Evolutionary conservation across 2,329 filamentous ascomycete genomes (phyloP).

Genomic region (Penicillium digitatum): DNA sequence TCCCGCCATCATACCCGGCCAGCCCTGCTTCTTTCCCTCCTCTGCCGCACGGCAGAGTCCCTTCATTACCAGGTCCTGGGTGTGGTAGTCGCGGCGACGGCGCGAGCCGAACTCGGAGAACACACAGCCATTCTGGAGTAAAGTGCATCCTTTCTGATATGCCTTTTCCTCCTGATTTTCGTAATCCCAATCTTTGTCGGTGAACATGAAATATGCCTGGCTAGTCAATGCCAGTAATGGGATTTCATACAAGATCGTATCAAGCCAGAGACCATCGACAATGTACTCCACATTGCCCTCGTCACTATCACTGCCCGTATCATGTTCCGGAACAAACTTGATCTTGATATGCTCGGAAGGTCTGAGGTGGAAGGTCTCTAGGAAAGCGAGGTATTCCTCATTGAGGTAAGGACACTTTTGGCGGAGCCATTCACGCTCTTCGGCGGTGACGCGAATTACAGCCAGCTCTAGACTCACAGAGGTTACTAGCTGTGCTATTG

Average conservation of each 20-base stretch:
- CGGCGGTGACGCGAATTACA: constrained; percentile 70
- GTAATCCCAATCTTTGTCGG: constrained; percentile 89
- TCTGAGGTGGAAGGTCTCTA: constrained; percentile 74
- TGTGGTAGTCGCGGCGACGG: constrained; percentile 86
- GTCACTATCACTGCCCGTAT: constrained; percentile 62
- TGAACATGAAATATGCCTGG: constrained; percentile 96
- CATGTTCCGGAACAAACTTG: constrained; percentile 55
- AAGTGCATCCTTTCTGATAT: constrained; percentile 69
- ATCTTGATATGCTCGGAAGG: constrained; percentile 75
- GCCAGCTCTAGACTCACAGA: constrained; percentile 60
- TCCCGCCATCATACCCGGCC: constrained; percentile 71
- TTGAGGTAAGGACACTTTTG: constrained; percentile 77
- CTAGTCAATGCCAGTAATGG: constrained; percentile 86
- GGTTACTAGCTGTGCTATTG: not conserved
- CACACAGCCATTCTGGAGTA: constrained; percentile 78
- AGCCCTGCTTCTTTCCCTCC: constrained; percentile 61
- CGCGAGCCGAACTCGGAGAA: constrained; percentile 94
- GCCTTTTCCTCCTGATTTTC: constrained; percentile 81
- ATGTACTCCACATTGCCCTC: constrained; percentile 72
- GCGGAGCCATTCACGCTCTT: constrained; percentile 76
- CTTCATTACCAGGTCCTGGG: constrained; percentile 84
- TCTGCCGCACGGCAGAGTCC: constrained; percentile 76
- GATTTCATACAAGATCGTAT: constrained; percentile 97
- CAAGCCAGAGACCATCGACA: constrained; percentile 80
- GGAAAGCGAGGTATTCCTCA: constrained; percentile 71